Percentiles rank a stretch among this genome's conserved stretches.
Conservation (phyloP, 441 rosid genomes). For the Rhodomyrtus psidioides region DNA sequence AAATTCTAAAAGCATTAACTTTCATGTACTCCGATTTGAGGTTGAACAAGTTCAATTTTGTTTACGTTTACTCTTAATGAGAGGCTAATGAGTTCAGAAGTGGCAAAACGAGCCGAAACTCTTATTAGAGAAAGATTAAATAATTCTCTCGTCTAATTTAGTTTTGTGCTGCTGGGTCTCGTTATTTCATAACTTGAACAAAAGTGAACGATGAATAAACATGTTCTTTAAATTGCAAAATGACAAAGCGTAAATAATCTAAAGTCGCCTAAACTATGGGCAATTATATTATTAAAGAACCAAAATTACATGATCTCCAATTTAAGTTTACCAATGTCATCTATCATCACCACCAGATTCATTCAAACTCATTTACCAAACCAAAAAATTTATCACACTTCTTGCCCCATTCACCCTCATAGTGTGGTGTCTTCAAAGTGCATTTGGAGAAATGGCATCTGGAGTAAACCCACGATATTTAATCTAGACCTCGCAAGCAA, state of each 20-base stretch:
- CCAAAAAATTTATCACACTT: not conserved
- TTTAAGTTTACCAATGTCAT: not conserved
- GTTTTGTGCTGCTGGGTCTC: too few species aligned
- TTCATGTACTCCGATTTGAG: not conserved
- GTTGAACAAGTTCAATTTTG: not conserved
- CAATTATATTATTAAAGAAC: too few species aligned
- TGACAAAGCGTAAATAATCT: too few species aligned
- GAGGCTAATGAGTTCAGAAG: too few species aligned
- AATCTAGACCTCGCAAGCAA: accelerated
- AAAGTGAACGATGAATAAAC: too few species aligned
- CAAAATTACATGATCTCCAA: not conserved
- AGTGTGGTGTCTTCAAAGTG: not conserved
- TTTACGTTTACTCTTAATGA: not conserved
- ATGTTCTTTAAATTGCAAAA: too few species aligned
- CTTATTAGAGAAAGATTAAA: too few species aligned
- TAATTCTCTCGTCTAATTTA: too few species aligned
- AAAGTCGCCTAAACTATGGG: too few species aligned
- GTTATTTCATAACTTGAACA: too few species aligned
- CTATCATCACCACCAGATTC: not conserved
- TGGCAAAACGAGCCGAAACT: too few species aligned
- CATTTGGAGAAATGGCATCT: not conserved
- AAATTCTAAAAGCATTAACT: too few species aligned
- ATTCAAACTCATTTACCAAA: not conserved
- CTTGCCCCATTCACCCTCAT: not conserved
- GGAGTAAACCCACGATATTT: not conserved